These are phyloP conservation scores for Adiantum capillusveneris DNA, from an alignment of 75 land plant genomes.

Conservation along the genomic window DNA sequence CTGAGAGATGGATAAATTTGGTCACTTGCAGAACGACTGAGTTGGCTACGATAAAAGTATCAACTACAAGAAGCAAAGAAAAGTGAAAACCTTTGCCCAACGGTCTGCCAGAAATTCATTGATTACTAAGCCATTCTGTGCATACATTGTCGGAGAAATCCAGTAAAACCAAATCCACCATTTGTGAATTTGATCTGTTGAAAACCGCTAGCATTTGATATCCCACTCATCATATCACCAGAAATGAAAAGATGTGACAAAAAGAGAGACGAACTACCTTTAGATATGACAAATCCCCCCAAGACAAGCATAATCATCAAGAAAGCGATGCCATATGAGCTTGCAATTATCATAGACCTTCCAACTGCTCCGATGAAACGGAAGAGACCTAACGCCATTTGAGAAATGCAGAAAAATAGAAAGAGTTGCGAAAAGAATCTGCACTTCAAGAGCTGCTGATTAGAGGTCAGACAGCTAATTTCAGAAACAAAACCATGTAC, in stretches of 20 bases:
- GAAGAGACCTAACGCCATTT: conserved; percentile 16
- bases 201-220: not conserved
- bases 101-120: conserved; percentile 24
- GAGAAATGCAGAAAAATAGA: conserved; percentile 12
- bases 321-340: conserved; percentile 23
- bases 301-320: conserved; percentile 24
- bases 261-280: too few relatives aligned
- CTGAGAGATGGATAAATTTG: too few relatives aligned
- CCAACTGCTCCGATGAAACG: conserved; percentile 23
- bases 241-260: not conserved
- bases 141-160: conserved; percentile 26
- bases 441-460: too few relatives aligned
- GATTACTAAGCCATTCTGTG: conserved; percentile 10
- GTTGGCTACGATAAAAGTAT: too few relatives aligned
- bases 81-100: conserved; percentile 27
- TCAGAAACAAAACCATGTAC: not conserved
- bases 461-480: too few relatives aligned
- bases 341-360: conserved; percentile 14
- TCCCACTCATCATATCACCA: not conserved
- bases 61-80: too few relatives aligned
- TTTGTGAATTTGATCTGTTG: conserved; percentile 9
- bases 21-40: too few relatives aligned
- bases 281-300: conserved; percentile 18
- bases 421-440: conserved; percentile 24
- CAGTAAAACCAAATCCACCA: conserved; percentile 37